Evolutionary conservation across 2,329 filamentous ascomycete species (phyloP), one percentile per base, ranked within the genome.

Genomic region (Amesomyces nigricolor): DNA sequence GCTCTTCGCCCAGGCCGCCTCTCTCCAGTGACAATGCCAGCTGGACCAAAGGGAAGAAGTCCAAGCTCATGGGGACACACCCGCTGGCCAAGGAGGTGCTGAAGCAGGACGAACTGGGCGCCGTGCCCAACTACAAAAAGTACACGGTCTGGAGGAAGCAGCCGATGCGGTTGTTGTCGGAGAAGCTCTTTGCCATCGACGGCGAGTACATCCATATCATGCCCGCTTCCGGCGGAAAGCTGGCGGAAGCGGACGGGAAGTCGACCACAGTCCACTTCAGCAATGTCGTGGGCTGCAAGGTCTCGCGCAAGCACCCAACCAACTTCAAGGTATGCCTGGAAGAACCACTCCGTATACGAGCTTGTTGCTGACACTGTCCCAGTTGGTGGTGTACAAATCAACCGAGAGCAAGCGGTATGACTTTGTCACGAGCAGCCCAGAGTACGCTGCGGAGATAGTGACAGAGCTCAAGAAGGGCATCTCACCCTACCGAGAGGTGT

Each of bases 201-300:
- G 88, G 88, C 57, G 89, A 95, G 68, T 94, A 91, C 68, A 83
- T 95, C 59, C 88, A 92, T 70, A 90, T 95, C 64, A 86, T 90
- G 79, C 88, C 89, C 26, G 78, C 81, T 1, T 81, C 80, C 2
- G 79, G 79, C 9, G 84, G 85, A 38, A 88, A 87, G 67, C 72
- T 83, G 55, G 79, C 82, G 57, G 83, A 86, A 54, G 78, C 77
- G 19, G 78, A 76, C 53, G 81, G 81, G 37, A 91, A 90, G 73
- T 87, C 84, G 35, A 91, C 88, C 2, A 90, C 88, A 40, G 87
- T 92, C 47, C 88, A 91, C 64, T 91, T 92, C 67, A 87, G 83
- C 65, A 88, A 87, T 54, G 87, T 94, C 5, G 82, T 95, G 14
- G 89, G 89, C 2, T 90, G 87, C 67, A 92, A 91, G 69, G 85